phyloP scores from a whole-genome alignment of 1,139 yeast species.

The Suhomyces ambrosiae region DNA sequence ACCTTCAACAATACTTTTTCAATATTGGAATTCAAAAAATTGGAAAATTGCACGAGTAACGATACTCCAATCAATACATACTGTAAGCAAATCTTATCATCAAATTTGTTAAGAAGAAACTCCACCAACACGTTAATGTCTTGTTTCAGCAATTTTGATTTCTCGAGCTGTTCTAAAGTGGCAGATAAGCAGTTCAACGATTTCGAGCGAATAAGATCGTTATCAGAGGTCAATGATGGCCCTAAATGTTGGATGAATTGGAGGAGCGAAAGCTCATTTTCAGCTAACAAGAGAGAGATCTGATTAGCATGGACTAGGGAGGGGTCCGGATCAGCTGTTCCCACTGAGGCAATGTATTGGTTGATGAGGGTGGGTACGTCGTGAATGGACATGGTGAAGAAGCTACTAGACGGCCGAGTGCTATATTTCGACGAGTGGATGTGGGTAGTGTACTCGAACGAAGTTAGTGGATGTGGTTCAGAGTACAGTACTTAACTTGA shows the following conservation, averaged over 20 bases:
- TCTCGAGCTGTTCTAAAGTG: constrained; percentile 43
- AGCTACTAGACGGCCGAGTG: too few species aligned
- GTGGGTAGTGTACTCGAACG: too few species aligned
- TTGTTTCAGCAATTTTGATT: constrained; percentile 48
- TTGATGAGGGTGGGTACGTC: constrained; percentile 32
- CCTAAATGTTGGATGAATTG: constrained; percentile 59
- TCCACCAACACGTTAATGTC: constrained; percentile 69
- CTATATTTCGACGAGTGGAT: too few species aligned
- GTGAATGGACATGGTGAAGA: constrained; percentile 6
- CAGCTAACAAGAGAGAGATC: constrained; percentile 32
- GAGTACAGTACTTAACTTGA: too few species aligned
- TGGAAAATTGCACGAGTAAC: constrained; percentile 53
- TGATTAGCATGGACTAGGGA: constrained; percentile 32
- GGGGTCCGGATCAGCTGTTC: constrained; percentile 31
- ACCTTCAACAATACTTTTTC: constrained; percentile 45
- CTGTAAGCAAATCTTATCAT: constrained; percentile 58
- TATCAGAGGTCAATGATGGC: constrained; percentile 65
- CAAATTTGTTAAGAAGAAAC: constrained; percentile 66
- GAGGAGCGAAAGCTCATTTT: constrained; percentile 45
- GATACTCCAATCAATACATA: constrained; percentile 58
- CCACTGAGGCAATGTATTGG: constrained; percentile 45
- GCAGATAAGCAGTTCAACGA: constrained; percentile 63
- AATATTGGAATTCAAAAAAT: constrained; percentile 34
- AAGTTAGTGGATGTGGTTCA: too few species aligned
- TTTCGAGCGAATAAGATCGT: constrained; percentile 49